phyloP scores from a whole-genome alignment of 257 asterid genomes.

The Anisodus acutangulus region DNA sequence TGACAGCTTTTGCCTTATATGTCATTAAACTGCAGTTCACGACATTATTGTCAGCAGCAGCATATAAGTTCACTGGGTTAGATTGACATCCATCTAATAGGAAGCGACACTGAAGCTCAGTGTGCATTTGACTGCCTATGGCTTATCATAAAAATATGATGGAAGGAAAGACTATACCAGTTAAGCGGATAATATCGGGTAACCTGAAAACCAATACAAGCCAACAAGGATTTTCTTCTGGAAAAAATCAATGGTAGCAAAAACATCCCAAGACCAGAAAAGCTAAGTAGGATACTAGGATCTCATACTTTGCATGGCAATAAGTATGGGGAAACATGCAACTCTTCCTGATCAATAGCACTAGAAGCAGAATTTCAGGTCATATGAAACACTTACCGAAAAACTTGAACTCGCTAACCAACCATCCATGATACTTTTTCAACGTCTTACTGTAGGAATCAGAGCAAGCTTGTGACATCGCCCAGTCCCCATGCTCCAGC shows the following conservation, averaged over 20 bases:
- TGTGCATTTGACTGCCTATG: constrained; percentile 8
- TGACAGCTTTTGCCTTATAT: not conserved
- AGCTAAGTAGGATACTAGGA: not conserved
- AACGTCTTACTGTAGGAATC: constrained; percentile 84
- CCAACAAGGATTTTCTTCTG: constrained; percentile 11
- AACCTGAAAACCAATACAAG: not conserved
- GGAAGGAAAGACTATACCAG: not conserved
- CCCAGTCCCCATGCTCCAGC: constrained; percentile 78
- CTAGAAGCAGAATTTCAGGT: not conserved
- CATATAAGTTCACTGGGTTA: not conserved
- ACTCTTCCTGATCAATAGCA: not conserved
- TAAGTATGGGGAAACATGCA: constrained; percentile 20
- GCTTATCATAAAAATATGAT: not conserved
- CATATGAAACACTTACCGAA: constrained; percentile 50
- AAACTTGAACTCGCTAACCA: constrained; percentile 98
- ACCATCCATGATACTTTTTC: constrained; percentile 96
- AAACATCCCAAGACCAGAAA: not conserved
- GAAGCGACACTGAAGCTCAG: not conserved
- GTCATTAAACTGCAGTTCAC: not conserved
- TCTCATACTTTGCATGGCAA: not conserved
- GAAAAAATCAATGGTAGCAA: constrained; percentile 1
- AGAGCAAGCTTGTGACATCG: constrained; percentile 88
- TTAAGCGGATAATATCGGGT: not conserved
- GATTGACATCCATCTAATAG: not conserved
- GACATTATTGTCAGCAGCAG: not conserved